Percentiles rank a stretch among this genome's conserved stretches.
Conservation (phyloP, 2,329 filamentous ascomycete species). For the Colletotrichum sp. region DNA sequence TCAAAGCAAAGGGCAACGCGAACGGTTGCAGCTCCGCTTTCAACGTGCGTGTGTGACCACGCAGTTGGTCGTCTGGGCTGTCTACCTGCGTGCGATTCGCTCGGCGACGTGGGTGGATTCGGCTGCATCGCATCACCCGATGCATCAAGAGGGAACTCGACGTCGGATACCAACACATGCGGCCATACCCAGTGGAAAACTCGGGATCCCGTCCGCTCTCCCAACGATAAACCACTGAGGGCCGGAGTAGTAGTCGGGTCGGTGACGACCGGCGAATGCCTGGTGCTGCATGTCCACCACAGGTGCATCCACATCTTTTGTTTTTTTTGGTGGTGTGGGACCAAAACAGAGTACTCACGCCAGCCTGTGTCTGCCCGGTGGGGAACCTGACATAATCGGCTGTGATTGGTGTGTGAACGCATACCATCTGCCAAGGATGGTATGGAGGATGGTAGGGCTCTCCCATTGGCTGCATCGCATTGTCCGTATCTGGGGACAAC, state of each 20-base stretch:
- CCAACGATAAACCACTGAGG: neutral
- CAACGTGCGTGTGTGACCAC: no score
- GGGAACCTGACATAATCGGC: neutral
- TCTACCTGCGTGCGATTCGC: neutral
- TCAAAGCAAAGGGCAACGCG: no score
- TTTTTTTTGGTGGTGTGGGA: neutral
- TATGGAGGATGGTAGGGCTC: neutral
- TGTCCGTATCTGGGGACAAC: neutral
- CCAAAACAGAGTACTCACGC: neutral
- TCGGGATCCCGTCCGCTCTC: neutral
- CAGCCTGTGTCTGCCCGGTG: neutral
- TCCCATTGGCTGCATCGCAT: neutral
- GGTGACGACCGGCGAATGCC: neutral
- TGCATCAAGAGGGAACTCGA: neutral
- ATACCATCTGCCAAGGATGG: neutral
- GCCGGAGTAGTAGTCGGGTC: neutral
- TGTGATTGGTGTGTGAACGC: neutral
- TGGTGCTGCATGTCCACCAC: neutral
- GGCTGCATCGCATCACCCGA: neutral
- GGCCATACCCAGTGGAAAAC: neutral
- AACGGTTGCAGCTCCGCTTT: no score
- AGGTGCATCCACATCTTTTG: neutral
- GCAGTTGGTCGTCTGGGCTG: no score
- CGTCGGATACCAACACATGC: neutral
- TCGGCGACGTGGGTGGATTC: neutral